These are phyloP conservation scores for Neckera pumila DNA, from an alignment of 225 moss, liverwort and hornwort species.

Conservation along the genomic window DNA sequence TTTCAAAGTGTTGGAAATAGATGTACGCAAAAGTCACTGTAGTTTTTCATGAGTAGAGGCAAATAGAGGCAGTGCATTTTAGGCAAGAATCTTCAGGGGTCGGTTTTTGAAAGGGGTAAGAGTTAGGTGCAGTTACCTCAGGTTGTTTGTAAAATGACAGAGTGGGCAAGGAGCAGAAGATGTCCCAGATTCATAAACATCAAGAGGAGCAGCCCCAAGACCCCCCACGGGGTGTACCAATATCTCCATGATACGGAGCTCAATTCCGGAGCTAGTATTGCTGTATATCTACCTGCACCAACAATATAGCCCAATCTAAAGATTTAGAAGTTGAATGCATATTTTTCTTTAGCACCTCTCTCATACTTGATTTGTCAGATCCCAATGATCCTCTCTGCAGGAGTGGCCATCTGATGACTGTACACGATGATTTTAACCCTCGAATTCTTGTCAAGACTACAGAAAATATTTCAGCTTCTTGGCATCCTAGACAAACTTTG, in stretches of 20 bases:
- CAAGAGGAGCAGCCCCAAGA: constrained; percentile 6
- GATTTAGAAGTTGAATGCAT: background rate
- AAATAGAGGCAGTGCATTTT: background rate
- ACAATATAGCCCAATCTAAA: background rate
- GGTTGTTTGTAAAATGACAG: constrained; percentile 1
- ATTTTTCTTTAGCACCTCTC: background rate
- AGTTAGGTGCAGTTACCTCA: background rate
- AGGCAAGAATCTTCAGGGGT: background rate
- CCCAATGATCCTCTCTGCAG: background rate
- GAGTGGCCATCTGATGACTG: background rate
- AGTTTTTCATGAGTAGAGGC: background rate
- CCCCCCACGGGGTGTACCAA: background rate
- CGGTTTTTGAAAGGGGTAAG: background rate
- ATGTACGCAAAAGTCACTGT: background rate
- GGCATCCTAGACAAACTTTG: background rate
- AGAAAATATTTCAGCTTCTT: background rate
- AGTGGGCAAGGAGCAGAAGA: constrained; percentile 23
- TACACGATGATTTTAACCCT: background rate
- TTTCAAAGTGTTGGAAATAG: background rate
- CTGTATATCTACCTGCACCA: background rate
- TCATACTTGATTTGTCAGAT: constrained; percentile 19
- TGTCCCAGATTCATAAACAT: background rate
- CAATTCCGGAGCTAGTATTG: constrained; percentile 6
- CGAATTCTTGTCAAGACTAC: background rate
- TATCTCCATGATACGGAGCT: constrained; percentile 10